These are phyloP conservation scores for Trypanosomatidae sp. DNA, from an alignment of 208 protist genomes.

Conservation along the genomic window DNA sequence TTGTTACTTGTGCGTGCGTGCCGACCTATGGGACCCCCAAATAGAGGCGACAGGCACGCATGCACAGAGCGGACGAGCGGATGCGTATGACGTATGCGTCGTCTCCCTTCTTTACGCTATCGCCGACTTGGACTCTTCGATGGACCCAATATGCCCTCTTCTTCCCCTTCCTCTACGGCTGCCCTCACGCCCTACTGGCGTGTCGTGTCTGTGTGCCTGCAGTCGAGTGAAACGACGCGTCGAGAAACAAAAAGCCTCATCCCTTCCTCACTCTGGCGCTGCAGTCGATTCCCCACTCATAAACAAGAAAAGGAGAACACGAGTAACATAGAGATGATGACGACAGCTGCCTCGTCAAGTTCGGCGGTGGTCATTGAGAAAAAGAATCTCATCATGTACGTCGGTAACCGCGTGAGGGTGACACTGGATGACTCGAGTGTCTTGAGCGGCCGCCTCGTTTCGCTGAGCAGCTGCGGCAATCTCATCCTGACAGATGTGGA, in stretches of 20 bases:
- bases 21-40: not conserved
- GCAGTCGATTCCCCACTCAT: not conserved
- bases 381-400: conserved; percentile 45
- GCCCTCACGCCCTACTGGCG: not conserved
- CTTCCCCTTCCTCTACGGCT: not conserved
- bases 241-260: not conserved
- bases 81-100: not conserved
- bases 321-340: not conserved
- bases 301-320: not conserved
- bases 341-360: conserved; percentile 8
- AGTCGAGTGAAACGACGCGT: not conserved
- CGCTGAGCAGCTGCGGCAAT: conserved; percentile 62
- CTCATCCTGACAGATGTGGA: conserved; percentile 80
- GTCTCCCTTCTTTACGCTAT: not conserved
- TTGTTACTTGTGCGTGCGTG: not conserved
- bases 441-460: conserved; percentile 75
- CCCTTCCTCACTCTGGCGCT: not conserved
- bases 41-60: not conserved
- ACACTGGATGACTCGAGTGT: conserved; percentile 68
- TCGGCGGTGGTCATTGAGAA: conserved; percentile 30
- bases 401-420: conserved; percentile 70
- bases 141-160: not conserved
- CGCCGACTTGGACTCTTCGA: not conserved
- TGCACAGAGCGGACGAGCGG: not conserved
- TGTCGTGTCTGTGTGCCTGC: not conserved